Evolutionary conservation across 2,329 filamentous ascomycete species (phyloP), one percentile per base, ranked within the genome.

Genomic region (Escovopsis weberi): DNA sequence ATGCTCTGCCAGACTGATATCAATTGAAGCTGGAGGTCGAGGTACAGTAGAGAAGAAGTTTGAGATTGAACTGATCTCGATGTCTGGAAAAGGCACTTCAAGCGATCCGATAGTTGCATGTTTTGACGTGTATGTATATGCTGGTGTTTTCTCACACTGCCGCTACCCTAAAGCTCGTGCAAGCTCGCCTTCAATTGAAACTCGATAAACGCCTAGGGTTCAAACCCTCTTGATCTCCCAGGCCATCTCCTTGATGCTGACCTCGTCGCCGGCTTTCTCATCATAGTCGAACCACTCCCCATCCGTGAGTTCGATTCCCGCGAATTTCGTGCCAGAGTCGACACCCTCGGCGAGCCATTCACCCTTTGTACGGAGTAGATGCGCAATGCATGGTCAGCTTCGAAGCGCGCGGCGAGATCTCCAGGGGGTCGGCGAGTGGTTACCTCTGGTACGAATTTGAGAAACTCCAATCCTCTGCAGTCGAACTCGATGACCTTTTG

Each of bases 241-340:
- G 47, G 76, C 84, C 43, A 94, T 62, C 28, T 91, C 85, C 59
- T 86, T 89, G 59, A 95, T 87, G 61, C 85, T 91, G 38, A 95
- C 88, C 61, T 96, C 88, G 40, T 94, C 85, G 1, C 81, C 74
- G 1, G 85, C 74, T 68, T 96, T 95, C 64, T 96, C 88, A 52
- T 96, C 88, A 55, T 96, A 98, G 53, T 96, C 89, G 61, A 83
- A 98, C 91, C 91, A 98, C 54, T 98, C 91, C 26, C 85, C 89
- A 26, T 98, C 91, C 0, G 69, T 68, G 43, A 98, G 64, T 51
- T 96, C 88, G 42, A 96, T 83, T 5, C 65, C 77, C 0, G 76
- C 70, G 56, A 98, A 98, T 54, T 85, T 84, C 35, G 84, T 91
- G 9, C 70, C 72, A 0, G 86, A 87, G 15, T 95, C 88, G 12